Evolutionary conservation across 257 asterid genomes (phyloP).

Genomic region (Solanum lycopersicoides): DNA sequence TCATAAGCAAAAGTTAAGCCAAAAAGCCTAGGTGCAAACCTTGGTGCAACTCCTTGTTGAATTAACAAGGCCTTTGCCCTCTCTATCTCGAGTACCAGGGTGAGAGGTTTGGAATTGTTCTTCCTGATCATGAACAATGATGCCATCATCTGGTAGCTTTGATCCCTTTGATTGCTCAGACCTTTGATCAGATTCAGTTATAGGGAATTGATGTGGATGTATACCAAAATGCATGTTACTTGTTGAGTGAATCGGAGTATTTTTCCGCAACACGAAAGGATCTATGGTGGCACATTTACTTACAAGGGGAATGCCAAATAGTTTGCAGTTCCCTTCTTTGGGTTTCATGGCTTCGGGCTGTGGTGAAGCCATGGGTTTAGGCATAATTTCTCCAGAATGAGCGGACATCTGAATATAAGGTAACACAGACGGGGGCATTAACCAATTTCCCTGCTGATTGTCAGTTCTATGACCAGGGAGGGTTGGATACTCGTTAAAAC

Average conservation of each 20-base stretch:
- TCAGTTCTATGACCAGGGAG: conserved; percentile 37
- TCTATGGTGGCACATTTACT: conserved; percentile 31
- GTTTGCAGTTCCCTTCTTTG: conserved; percentile 66
- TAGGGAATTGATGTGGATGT: conserved; percentile 28
- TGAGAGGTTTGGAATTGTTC: conserved; percentile 18
- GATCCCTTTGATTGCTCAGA: conserved; percentile 45
- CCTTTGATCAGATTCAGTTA: conserved; percentile 36
- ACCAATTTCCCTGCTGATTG: conserved; percentile 55
- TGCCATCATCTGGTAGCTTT: conserved; percentile 38
- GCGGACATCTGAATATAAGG: conserved; percentile 47
- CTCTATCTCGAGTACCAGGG: conserved; percentile 29
- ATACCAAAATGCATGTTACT: conserved; percentile 16
- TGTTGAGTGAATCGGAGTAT: conserved; percentile 17
- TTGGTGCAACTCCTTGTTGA: conserved; percentile 93
- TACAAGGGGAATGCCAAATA: conserved; percentile 69
- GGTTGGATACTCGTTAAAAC: conserved; percentile 37
- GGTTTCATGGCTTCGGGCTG: conserved; percentile 38
- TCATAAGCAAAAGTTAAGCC: neutral
- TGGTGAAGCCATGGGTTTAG: conserved; percentile 23
- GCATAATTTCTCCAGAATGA: conserved; percentile 42
- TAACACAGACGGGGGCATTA: conserved; percentile 60
- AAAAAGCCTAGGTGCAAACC: conserved; percentile 26
- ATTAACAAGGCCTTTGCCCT: conserved; percentile 41
- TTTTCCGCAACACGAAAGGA: conserved; percentile 19
- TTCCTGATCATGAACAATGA: conserved; percentile 42